These are phyloP conservation scores for Pseudopyricularia javanii DNA, from an alignment of 2,329 filamentous ascomycete species.

Conservation along the genomic window DNA sequence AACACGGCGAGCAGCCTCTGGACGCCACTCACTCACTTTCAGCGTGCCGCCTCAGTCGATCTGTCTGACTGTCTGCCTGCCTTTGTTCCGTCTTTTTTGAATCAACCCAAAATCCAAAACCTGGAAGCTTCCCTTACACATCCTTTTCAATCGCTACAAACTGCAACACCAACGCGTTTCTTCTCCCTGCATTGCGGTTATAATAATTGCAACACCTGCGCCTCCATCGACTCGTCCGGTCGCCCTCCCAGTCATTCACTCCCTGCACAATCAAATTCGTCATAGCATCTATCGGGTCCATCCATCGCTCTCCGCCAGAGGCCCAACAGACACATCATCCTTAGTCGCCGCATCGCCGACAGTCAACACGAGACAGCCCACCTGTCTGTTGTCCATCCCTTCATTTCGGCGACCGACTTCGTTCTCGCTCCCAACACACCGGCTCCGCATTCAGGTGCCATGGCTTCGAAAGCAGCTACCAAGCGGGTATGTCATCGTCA, in stretches of 20 bases:
- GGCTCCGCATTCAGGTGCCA: conserved; percentile 17
- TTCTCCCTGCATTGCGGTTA: no score
- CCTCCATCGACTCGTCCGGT: neutral
- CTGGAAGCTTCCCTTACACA: no score
- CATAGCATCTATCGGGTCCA: neutral
- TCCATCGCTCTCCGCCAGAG: neutral
- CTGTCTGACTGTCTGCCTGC: no score
- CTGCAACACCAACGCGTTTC: no score
- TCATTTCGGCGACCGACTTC: conserved; percentile 3
- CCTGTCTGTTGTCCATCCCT: neutral
- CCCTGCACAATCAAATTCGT: neutral
- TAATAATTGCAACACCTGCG: no score
- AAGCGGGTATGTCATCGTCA: conserved; percentile 40
- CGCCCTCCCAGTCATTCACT: neutral
- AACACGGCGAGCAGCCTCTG: neutral
- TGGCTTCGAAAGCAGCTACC: conserved; percentile 62
- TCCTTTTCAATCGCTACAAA: no score
- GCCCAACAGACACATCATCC: neutral
- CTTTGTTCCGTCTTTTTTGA: no score
- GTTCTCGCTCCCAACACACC: no score
- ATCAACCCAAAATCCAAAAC: no score
- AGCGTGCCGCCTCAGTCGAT: no score
- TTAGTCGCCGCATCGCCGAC: neutral
- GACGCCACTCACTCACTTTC: neutral
- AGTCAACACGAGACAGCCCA: neutral